Evolutionary conservation across 2,329 filamentous ascomycete genomes (phyloP).

Genomic region (Plectosphaerella cucumerina): DNA sequence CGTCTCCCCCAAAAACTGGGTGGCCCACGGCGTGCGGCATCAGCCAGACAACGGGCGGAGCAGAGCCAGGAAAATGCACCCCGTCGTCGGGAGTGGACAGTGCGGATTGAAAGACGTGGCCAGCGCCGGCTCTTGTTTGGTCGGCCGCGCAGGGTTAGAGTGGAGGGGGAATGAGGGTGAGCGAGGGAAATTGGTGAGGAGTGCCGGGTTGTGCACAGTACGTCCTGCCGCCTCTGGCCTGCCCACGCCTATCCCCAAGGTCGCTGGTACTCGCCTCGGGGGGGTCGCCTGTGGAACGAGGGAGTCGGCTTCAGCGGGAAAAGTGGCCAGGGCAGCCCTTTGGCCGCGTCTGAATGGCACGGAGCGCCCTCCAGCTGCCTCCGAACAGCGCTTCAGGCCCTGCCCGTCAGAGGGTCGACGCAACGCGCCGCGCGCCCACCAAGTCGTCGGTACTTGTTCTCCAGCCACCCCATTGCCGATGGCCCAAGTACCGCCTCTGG

Average conservation of each 20-base stretch:
- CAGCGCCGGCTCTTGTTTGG: background rate
- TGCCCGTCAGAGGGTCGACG: background rate
- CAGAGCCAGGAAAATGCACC: background rate
- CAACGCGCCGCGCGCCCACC: background rate
- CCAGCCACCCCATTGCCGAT: background rate
- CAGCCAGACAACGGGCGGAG: constrained; percentile 3
- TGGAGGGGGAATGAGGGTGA: background rate
- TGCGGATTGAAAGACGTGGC: background rate
- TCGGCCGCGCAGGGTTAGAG: background rate
- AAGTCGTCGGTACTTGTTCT: background rate
- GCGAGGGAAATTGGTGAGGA: background rate
- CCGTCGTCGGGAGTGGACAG: background rate
- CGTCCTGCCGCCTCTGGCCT: background rate
- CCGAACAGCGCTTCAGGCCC: background rate
- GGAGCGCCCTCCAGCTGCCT: background rate
- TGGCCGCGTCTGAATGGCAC: background rate
- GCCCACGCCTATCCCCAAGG: background rate
- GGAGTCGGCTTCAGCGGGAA: background rate
- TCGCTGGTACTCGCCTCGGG: background rate
- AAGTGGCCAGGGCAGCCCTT: background rate
- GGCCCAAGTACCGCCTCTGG: background rate
- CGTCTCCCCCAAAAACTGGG: constrained; percentile 4
- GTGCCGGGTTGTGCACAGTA: background rate
- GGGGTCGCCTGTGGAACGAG: background rate
- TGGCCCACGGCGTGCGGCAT: constrained; percentile 2